phyloP scores from a whole-genome alignment of 169 alveolate genomes.

The Cryptosporidium sp. region DNA sequence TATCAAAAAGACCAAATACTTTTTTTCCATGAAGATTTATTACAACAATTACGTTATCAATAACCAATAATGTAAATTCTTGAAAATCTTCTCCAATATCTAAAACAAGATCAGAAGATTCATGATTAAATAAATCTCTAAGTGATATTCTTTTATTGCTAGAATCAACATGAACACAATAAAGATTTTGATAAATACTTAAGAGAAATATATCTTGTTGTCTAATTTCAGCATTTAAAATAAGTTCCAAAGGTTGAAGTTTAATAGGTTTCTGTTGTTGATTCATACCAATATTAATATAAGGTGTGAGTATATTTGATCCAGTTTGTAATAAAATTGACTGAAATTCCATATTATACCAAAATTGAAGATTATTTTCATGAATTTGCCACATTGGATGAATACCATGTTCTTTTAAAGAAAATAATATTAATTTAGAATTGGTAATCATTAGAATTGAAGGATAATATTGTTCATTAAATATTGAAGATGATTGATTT shows the following conservation, averaged over 20 bases:
- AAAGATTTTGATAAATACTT: slow-evolving; percentile 18
- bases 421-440: not conserved
- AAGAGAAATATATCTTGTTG: slow-evolving; percentile 21
- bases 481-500: not conserved
- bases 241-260: slow-evolving; percentile 23
- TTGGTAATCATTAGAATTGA: slow-evolving; percentile 34
- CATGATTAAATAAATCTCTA: slow-evolving; percentile 30
- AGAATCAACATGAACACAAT: slow-evolving; percentile 53
- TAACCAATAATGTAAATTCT: slow-evolving; percentile 8
- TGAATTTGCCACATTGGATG: slow-evolving; percentile 21
- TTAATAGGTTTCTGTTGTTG: slow-evolving; percentile 6
- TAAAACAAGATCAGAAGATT: slow-evolving; percentile 35
- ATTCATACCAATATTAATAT: slow-evolving; percentile 16
- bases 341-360: slow-evolving; percentile 65
- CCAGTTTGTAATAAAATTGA: slow-evolving; percentile 21
- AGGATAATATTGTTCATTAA: not conserved
- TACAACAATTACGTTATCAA: slow-evolving; percentile 30
- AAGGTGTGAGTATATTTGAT: slow-evolving; percentile 22
- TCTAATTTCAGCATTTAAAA: not conserved
- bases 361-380: not conserved
- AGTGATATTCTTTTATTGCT: slow-evolving; percentile 20
- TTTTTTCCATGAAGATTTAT: slow-evolving; percentile 43
- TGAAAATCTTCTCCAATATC: slow-evolving; percentile 39
- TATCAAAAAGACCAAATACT: slow-evolving; percentile 24
- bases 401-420: not conserved